phyloP scores from a whole-genome alignment of 176 grass and related monocot genomes.

The Lolium perenne region DNA sequence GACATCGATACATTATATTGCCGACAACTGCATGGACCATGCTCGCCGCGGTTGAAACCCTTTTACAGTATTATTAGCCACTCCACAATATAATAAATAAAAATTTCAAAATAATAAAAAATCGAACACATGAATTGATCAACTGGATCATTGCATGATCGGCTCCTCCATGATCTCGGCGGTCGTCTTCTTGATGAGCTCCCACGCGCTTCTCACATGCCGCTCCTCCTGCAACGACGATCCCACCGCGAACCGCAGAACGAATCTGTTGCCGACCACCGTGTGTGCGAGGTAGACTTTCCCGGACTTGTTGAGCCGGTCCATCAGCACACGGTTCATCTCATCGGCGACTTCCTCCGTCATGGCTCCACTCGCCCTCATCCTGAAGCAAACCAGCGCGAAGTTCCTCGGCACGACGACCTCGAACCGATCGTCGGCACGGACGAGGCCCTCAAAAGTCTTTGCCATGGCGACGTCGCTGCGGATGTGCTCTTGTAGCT shows the following conservation, averaged over 20 bases:
- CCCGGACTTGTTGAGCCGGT: background rate
- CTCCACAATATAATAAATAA: too few species aligned
- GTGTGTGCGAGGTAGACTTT: background rate
- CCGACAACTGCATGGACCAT: too few species aligned
- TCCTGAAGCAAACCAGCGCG: conserved; percentile 10
- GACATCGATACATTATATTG: too few species aligned
- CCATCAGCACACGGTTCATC: background rate
- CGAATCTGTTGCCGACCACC: background rate
- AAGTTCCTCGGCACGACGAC: conserved; percentile 7
- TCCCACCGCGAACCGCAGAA: background rate
- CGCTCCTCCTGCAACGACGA: conserved; percentile 16
- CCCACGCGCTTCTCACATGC: background rate
- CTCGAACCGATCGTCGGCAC: background rate
- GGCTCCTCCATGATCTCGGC: background rate
- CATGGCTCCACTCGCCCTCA: background rate
- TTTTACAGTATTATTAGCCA: too few species aligned
- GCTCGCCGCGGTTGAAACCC: too few species aligned
- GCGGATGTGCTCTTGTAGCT: conserved; percentile 8
- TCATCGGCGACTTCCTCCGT: background rate
- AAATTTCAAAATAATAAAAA: too few species aligned
- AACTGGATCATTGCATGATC: background rate
- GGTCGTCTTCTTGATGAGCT: conserved; percentile 8
- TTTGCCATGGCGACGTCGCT: conserved; percentile 17
- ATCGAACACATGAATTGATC: background rate
- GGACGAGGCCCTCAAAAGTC: background rate